Evolutionary conservation across 1,139 yeast genomes (phyloP), one percentile per base, ranked within the genome.

Genomic region (Pneumocystis jirovecii): DNA sequence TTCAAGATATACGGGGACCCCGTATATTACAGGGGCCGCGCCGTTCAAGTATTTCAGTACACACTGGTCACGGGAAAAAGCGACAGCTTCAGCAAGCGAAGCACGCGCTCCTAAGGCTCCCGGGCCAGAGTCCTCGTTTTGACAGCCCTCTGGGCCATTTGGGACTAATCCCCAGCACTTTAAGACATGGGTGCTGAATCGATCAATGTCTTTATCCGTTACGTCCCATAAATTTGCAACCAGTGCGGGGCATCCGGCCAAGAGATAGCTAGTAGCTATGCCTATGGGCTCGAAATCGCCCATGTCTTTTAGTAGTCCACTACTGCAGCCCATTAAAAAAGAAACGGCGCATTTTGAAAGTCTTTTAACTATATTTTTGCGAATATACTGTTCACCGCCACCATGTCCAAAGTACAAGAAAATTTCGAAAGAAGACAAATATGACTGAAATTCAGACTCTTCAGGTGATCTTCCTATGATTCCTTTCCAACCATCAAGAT

Each of bases 181-280:
- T 31, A 69, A 66, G 68, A 70, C 60, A 29, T 60, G 62, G 19
- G 65, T 63, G 61, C 90, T 86, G 71, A 90, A 89, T 70, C 80
- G 81, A 74, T 93, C 97, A 65, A 90, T 89, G 73, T 93, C 98
- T 71, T 88, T 90, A 74, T 93, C 98, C 0, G 97, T 93, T 4
- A 93, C 97, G 75, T 90, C 97, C 98, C 98, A 93, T 69, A 93
- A 76, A 72, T 89, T 90, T 0, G 89, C 96, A 60, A 93, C 76
- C 1, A 89, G 80, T 84, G 87, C 81, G 0, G 96, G 95, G 62
- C 89, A 83, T 0, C 95, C 96, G 42, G 93, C 93, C 4, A 82
- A 77, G 45, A 91, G 73, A 80, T 91, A 90, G 65, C 87, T 85
- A 70, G 83, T 81, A 0, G 89, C 81, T 6, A 90, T 87, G 0